Conservation (phyloP, 176 grass and related monocot species). For the Poa annua region DNA sequence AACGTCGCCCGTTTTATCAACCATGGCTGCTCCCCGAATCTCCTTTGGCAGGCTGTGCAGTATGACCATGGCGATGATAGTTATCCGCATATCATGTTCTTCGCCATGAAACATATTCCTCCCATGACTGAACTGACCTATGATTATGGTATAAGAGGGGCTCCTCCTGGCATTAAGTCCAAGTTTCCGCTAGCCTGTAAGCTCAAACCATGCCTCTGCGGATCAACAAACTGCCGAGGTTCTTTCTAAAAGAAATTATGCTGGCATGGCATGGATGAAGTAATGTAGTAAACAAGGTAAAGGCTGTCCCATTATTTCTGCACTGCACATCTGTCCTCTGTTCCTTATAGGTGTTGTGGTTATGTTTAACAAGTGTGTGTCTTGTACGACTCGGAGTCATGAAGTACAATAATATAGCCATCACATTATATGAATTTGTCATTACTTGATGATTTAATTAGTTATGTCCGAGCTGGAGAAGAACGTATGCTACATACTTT, state of each 20-base stretch:
- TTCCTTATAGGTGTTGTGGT: background rate
- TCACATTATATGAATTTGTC: background rate
- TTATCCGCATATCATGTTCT: constrained; percentile 71
- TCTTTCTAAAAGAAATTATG: constrained; percentile 36
- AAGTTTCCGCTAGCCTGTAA: constrained; percentile 16
- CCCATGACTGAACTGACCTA: constrained; percentile 73
- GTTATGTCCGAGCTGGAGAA: background rate
- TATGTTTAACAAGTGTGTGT: constrained; percentile 15
- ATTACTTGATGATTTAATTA: background rate
- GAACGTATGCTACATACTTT: background rate
- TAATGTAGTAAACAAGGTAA: constrained; percentile 39
- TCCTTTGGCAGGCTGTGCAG: constrained; percentile 68
- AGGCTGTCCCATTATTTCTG: background rate
- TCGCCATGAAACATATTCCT: constrained; percentile 70
- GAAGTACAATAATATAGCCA: background rate
- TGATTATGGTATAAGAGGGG: constrained; percentile 61
- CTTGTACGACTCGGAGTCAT: background rate
- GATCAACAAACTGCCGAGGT: constrained; percentile 45
- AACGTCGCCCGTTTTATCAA: constrained; percentile 74
- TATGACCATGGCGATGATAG: constrained; percentile 56
- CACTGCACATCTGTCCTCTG: background rate
- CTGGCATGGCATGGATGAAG: background rate
- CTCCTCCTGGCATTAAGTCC: constrained; percentile 36
- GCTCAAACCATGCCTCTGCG: constrained; percentile 52
- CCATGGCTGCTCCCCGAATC: constrained; percentile 72